Conservation (phyloP, 192 early-diverging fungal genomes). For the Umbelopsis ramanniana region DNA sequence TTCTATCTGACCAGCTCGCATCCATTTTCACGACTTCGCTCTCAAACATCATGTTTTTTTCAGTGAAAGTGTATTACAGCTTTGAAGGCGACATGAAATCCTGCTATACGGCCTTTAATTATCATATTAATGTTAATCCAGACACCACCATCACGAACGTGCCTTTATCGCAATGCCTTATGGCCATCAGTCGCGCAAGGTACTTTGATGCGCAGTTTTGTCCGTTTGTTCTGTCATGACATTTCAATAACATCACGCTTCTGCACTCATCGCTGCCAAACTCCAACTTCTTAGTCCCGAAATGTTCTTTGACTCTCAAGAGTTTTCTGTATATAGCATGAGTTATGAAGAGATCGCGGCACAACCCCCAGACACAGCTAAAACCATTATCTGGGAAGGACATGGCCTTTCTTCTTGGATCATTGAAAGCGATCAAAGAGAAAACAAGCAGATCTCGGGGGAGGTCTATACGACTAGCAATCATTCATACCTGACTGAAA, state of each 20-base stretch:
- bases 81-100: slow-evolving; percentile 3
- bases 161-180: not conserved
- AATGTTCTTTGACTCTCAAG: not conserved
- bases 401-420: not conserved
- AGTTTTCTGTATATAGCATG: slow-evolving; percentile 22
- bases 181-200: slow-evolving; percentile 9
- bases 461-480: not conserved
- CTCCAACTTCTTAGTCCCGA: too few relatives aligned
- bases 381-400: slow-evolving; percentile 32
- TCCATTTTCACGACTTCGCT: not conserved
- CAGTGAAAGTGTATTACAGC: slow-evolving; percentile 18
- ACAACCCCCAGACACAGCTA: not conserved
- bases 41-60: too few relatives aligned
- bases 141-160: not conserved
- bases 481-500: not conserved
- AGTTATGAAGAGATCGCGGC: slow-evolving; percentile 3
- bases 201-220: not conserved
- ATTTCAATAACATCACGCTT: not conserved
- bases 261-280: too few relatives aligned
- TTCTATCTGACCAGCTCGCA: not conserved
- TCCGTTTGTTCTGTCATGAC: not conserved
- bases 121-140: not conserved
- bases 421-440: not conserved
- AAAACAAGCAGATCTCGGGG: slow-evolving; percentile 5
- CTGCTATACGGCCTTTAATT: slow-evolving; percentile 5